phyloP scores from a whole-genome alignment of 1,284 basidiomycete species.

The Fomitiporia mediterranea region DNA sequence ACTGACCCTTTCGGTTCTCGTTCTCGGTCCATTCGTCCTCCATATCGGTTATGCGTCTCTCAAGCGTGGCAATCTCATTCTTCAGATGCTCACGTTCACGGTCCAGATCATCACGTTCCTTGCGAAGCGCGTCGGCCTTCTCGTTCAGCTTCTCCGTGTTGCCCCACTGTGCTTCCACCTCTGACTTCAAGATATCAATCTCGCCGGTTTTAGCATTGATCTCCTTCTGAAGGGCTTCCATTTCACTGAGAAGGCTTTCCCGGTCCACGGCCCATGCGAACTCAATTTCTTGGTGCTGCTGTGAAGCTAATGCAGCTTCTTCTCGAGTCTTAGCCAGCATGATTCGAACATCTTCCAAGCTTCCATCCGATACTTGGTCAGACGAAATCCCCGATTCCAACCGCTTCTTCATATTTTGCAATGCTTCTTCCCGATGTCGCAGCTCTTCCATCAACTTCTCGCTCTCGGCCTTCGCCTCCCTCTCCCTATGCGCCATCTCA shows the following conservation, averaged over 20 bases:
- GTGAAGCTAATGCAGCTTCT: constrained; percentile 37
- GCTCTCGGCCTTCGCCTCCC: constrained; percentile 30
- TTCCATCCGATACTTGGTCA: constrained; percentile 25
- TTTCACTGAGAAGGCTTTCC: constrained; percentile 34
- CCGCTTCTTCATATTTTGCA: constrained; percentile 50
- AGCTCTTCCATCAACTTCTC: constrained; percentile 44
- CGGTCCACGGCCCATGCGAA: constrained; percentile 49
- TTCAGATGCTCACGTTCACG: constrained; percentile 61
- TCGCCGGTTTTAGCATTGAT: constrained; percentile 22
- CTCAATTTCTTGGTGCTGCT: constrained; percentile 37
- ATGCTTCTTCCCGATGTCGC: constrained; percentile 46
- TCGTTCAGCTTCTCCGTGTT: constrained; percentile 31
- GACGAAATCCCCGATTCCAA: constrained; percentile 44
- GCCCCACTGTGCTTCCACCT: constrained; percentile 25
- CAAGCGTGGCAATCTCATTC: constrained; percentile 40
- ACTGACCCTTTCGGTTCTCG: constrained; percentile 48
- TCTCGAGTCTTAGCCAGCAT: constrained; percentile 36
- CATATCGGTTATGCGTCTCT: constrained; percentile 35
- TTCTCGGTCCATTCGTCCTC: constrained; percentile 52
- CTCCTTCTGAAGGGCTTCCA: constrained; percentile 25
- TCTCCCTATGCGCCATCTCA: constrained; percentile 42
- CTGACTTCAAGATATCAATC: constrained; percentile 31
- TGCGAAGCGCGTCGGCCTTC: constrained; percentile 44
- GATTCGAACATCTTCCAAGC: constrained; percentile 39
- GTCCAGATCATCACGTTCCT: constrained; percentile 52